Evolutionary conservation across 305 asterid species (phyloP).

Genomic region (Ilex paraguariensis): DNA sequence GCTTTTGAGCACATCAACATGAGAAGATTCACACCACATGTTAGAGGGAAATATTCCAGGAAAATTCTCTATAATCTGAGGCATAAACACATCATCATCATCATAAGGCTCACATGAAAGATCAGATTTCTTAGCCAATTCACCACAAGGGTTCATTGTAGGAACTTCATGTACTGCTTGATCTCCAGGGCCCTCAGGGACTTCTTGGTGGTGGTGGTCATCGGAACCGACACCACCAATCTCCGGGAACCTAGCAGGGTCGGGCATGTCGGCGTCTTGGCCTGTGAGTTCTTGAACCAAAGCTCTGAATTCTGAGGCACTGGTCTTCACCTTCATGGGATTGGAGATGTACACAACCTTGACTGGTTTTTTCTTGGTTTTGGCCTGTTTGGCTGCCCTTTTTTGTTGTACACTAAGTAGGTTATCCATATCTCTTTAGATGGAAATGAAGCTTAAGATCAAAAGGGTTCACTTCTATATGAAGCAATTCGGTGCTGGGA

Average conservation of each 20-base stretch:
- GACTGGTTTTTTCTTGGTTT: constrained; percentile 39
- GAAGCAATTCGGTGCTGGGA: too few species aligned
- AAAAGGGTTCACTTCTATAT: too few species aligned
- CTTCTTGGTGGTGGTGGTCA: too few species aligned
- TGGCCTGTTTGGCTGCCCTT: constrained; percentile 19
- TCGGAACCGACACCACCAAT: neutral
- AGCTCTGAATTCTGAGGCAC: constrained; percentile 54
- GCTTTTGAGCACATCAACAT: constrained; percentile 16
- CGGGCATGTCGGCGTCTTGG: constrained; percentile 42
- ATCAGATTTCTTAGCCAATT: constrained; percentile 12
- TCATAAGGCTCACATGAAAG: constrained; percentile 16
- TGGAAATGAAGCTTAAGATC: too few species aligned
- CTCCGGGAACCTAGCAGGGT: constrained; percentile 16
- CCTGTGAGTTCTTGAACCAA: constrained; percentile 81
- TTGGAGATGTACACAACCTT: constrained; percentile 67
- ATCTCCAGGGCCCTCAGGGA: too few species aligned
- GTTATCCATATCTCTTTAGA: constrained; percentile 31
- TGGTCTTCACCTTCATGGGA: constrained; percentile 65
- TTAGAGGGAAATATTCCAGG: constrained; percentile 20
- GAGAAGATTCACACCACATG: constrained; percentile 32
- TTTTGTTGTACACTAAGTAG: constrained; percentile 18
- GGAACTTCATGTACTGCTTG: too few species aligned
- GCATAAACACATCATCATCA: neutral
- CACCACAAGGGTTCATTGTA: neutral
- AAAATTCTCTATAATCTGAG: constrained; percentile 24